Percentiles rank a stretch among this genome's conserved stretches.
Evolutionary conservation across 2,329 filamentous ascomycete species (phyloP).

Genomic region (Dothideomycetes sp.): DNA sequence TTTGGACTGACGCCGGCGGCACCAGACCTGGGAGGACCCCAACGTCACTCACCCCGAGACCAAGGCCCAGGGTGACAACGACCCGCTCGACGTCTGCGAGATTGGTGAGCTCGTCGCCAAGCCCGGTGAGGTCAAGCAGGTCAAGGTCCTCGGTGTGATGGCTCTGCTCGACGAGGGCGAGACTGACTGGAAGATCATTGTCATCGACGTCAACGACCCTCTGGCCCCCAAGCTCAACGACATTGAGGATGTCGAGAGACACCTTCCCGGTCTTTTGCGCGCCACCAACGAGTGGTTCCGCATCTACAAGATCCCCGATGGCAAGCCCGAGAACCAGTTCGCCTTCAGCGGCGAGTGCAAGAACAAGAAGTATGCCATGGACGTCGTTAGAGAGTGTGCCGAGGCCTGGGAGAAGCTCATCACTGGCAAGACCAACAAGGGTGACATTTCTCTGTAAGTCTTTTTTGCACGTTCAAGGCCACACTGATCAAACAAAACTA

Average conservation of each 20-base stretch:
- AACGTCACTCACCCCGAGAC: conserved; percentile 94
- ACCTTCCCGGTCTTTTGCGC: conserved; percentile 90
- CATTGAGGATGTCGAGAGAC: conserved; percentile 96
- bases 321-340: conserved; percentile 99
- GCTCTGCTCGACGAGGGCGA: conserved; percentile 98
- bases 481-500: conserved; percentile 18
- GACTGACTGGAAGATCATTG: conserved; percentile 99
- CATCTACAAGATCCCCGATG: conserved; percentile 99
- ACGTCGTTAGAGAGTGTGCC: conserved; percentile 88
- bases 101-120: conserved; percentile 97
- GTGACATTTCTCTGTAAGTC: conserved; percentile 73
- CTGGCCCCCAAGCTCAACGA: conserved; percentile 95
- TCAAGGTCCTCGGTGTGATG: conserved; percentile 99
- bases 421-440: conserved; percentile 73
- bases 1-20: conserved; percentile 11
- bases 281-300: conserved; percentile 99
- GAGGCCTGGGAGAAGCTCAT: conserved; percentile 97
- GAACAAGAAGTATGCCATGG: conserved; percentile 98
- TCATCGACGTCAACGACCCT: conserved; percentile 97
- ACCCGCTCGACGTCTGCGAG: conserved; percentile 98
- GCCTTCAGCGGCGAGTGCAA: conserved; percentile 99
- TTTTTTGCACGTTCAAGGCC: not conserved
- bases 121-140: conserved; percentile 95
- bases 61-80: conserved; percentile 99
- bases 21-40: conserved; percentile 97